Base-by-base conservation (phyloP, 2,329 filamentous ascomycete species). In the Cladophialophora chaetospira region DNA sequence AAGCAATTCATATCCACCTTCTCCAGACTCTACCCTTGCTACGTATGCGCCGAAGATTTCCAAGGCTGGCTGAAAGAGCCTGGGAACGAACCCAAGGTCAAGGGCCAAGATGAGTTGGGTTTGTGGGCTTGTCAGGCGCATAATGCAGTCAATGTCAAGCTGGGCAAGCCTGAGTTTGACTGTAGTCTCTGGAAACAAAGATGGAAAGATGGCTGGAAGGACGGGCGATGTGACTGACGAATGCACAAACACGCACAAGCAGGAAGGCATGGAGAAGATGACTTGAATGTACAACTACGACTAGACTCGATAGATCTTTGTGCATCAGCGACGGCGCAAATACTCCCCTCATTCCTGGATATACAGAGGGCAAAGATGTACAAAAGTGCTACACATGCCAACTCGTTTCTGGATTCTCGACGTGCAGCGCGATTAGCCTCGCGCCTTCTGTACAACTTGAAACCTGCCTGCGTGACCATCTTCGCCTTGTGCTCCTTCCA, bases 11-110 rank as follows among this genome's bases (percentile, higher is more conserved):
- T 99, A 66, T 76, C 78, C 21, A 79, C 91, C 2, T 96, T 99
- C 71, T 86, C 89, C 23, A 88, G 88, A 65, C 75, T 97, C 17
- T 99, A 99, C 70, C 94, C 94, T 3, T 99, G 94, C 78, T 96
- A 92, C 91, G 83, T 88, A 2, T 99, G 94, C 73, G 94, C 92
- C 29, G 88, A 93, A 59, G 93, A 97, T 70, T 97, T 99, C 72
- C 88, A 88, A 71, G 72, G 71, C 0, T 97, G 93, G 81, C 87
- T 97, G 77, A 79, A 78, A 61, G 81, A 82, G 62, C 77, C 78
- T 2, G 73, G 74, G 61, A 88, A 92, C 63, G 82, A 83, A 69
- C 86, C 93, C 35, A 69, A 76, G 54, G 75, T 87, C 15, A 78
- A 77, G 57, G 78, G 75, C 44, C 71, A 82, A 53, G 66, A 67